phyloP scores from a whole-genome alignment of 2,329 filamentous ascomycete genomes.

The Fusarium bulbicola region DNA sequence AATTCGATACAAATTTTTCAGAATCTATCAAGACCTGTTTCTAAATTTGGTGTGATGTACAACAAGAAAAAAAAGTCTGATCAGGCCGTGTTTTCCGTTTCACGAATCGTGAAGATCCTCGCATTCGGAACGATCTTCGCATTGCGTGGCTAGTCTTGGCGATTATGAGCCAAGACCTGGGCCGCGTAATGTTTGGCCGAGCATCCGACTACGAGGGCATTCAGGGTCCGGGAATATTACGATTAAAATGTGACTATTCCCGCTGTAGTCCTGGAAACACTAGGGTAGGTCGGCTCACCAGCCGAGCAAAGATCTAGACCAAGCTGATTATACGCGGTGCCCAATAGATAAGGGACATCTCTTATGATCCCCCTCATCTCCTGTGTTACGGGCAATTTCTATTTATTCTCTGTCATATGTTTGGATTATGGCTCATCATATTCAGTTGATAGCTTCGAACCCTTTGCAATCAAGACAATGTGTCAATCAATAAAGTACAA shows the following conservation, averaged over 20 bases:
- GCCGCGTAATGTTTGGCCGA: slow-evolving; percentile 17
- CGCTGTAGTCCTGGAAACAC: background rate
- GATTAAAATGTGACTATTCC: background rate
- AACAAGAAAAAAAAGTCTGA: background rate
- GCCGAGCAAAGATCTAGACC: background rate
- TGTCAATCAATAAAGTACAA: background rate
- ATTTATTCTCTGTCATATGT: background rate
- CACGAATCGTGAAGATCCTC: background rate
- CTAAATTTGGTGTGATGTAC: slow-evolving; percentile 5
- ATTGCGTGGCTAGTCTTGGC: slow-evolving; percentile 19
- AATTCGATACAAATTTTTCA: slow-evolving; percentile 8
- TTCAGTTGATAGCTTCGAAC: background rate
- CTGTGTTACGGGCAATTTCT: background rate
- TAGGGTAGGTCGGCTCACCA: background rate
- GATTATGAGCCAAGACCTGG: slow-evolving; percentile 25
- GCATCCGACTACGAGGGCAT: slow-evolving; percentile 6
- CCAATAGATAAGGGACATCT: background rate
- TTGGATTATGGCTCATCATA: background rate
- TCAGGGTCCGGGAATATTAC: background rate
- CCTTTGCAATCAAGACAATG: too few species aligned
- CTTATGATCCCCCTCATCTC: background rate
- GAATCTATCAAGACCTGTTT: background rate
- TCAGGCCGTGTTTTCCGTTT: background rate
- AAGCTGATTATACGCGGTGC: background rate
- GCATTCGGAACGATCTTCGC: slow-evolving; percentile 1